phyloP scores from a whole-genome alignment of 345 rosid genomes.

The Eucalyptus curtisii region DNA sequence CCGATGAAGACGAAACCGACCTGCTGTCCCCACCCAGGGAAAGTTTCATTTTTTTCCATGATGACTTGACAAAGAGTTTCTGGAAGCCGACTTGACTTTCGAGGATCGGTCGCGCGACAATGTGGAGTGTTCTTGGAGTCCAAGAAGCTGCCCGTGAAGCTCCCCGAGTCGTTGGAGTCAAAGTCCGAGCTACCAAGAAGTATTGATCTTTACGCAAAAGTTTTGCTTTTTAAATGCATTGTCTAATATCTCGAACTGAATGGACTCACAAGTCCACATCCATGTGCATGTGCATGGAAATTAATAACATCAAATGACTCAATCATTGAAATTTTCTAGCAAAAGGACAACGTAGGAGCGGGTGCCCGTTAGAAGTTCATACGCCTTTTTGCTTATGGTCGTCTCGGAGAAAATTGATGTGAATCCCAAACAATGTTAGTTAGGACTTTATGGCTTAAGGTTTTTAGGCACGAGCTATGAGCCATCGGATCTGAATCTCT shows the following conservation, averaged over 20 bases:
- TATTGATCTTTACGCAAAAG: no score
- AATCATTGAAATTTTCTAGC: not conserved
- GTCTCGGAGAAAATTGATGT: not conserved
- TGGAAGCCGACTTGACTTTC: not conserved
- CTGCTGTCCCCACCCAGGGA: conserved; percentile 59
- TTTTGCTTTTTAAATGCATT: no score
- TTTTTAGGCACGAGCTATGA: not conserved
- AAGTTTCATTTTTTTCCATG: conserved; percentile 67
- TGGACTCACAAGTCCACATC: no score
- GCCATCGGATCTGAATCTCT: not conserved
- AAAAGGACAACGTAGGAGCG: not conserved
- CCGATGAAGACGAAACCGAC: conserved; percentile 79
- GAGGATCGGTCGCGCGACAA: not conserved
- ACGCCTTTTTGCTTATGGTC: not conserved
- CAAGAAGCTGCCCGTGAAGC: not conserved
- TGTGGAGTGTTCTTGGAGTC: not conserved
- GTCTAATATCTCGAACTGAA: no score
- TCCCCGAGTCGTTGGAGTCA: not conserved
- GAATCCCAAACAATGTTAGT: not conserved
- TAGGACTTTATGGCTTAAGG: not conserved
- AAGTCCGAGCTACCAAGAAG: not conserved
- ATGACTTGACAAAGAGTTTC: conserved; percentile 14
- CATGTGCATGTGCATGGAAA: no score
- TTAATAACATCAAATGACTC: not conserved
- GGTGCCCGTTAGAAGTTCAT: not conserved